Base-by-base conservation (phyloP, 176 grass and related monocot genomes). In the Tillandsia fasciculata region DNA sequence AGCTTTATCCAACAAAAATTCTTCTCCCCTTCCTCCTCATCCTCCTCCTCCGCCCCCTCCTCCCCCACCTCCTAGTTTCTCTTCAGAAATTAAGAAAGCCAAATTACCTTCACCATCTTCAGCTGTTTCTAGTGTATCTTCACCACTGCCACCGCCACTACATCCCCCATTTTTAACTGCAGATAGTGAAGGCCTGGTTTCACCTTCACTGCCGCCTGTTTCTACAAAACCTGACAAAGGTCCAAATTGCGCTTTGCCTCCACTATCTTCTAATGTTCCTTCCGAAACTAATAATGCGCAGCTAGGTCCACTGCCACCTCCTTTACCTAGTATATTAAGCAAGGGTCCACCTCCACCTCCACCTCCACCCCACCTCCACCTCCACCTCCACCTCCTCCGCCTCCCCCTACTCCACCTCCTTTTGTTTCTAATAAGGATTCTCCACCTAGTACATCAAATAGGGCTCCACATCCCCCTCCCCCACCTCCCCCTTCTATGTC, bases 371-470 rank as follows among this genome's bases (percentile, higher is more conserved):
- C 83, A 52, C 68, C 65, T 56, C 10, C 53, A 42, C 33, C 33
- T 42, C 33, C 4, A 12, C 33, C 76, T n/a, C 73, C 83, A 52
- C 68, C 65, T 0, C 72, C 84, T 66, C 84, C 87, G 6, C 79
- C 80, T 13, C 76, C 76, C 47, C 54, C 67, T 2, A 51, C 76
- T 18, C 53, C 20, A 20, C 20, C 76, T 13, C 9, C 48, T 53
- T 18, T 28, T 14, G 12, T 42, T 11, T 27, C 71, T 63, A 50
- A 56, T 61, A 74, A 51, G 27, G 9, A 9, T 59, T 10, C 53
- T 11, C 56, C 49, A 48, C 48, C 57, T 12, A 47, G 15, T 2
- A 64, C 72, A 58, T 17, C 50, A 59, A 12, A 57, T 22, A 18
- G 26, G 8, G 17, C 49, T 69, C 74, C 49, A 51, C 53, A 52